Base-by-base conservation (phyloP, 192 early-diverging fungal genomes). In the Fimicolochytrium jonesii region DNA sequence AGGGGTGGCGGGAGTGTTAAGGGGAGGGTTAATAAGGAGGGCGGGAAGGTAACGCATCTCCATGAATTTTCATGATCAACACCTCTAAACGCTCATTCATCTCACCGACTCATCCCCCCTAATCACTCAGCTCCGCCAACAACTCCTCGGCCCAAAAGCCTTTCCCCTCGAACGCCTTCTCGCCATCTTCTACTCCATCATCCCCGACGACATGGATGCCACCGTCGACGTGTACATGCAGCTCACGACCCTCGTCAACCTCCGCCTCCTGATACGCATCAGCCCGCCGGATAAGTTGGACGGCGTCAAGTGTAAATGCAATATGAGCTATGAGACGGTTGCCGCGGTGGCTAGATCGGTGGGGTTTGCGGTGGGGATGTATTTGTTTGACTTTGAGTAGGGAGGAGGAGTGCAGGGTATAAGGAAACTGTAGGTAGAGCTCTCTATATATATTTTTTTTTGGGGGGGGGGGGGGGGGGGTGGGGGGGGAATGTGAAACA, bases 121-220 rank as follows among this genome's bases (percentile, higher is more conserved):
- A n/a, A n/a, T n/a, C n/a, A n/a, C n/a, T 25, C 57, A 78, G 80
- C 60, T 76, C 41, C 77, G 93, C 15, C 93, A 91, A 67, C 93
- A 95, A 59, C 76, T 96, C 1, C 67, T 93, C 9, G 96, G 96
- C 0, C 94, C 96, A 1, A 93, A 90, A 64, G 64, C 86, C 5
- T 99, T 99, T 77, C 89, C 89, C 0, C 76, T 99, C n/a, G 94
- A 99, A 61, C 83, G 96, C 23, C 88, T 99, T 90, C 68, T 95
- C 64, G 96, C 96, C 39, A 97, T 99, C 44, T 97, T 97, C 71
- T 92, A 95, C 69, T 90, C 68, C 63, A 78, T 77, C 42, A 31
- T 72, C 23, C 59, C 73, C 13, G 68, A 77, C 43, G 85, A 83
- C 3, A 85, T 90, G 4, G 90, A 92, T 18, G 80, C 84, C 48